phyloP scores from a whole-genome alignment of 2,329 filamentous ascomycete genomes.

The Dactylellina cionopaga region DNA sequence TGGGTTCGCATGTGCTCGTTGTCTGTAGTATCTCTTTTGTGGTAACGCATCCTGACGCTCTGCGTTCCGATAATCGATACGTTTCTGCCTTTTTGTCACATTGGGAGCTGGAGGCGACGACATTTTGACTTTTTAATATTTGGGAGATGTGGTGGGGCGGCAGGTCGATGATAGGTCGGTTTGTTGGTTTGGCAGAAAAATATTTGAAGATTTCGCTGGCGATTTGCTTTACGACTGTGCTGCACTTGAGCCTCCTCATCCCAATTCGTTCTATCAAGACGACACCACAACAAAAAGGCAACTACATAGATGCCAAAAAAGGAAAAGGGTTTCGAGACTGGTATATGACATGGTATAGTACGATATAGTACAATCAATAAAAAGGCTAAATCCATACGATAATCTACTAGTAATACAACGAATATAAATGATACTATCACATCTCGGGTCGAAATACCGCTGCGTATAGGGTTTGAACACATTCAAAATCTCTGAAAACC shows the following conservation, averaged over 20 bases:
- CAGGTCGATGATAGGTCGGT: not conserved
- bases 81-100: constrained; percentile 43
- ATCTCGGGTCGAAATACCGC: no score
- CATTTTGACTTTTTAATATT: constrained; percentile 27
- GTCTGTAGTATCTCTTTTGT: constrained; percentile 94
- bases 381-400: not conserved
- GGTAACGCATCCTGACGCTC: constrained; percentile 67
- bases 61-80: constrained; percentile 45
- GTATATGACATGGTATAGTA: not conserved
- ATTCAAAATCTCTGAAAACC: not conserved
- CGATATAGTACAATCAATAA: no score
- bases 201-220: constrained; percentile 16
- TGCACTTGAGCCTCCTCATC: not conserved
- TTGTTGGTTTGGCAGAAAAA: constrained; percentile 25
- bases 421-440: constrained; percentile 14
- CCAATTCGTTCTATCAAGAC: not conserved
- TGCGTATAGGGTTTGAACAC: not conserved
- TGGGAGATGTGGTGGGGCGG: not conserved
- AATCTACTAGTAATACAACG: constrained; percentile 41
- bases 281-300: not conserved
- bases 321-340: not conserved
- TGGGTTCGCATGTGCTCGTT: constrained; percentile 95
- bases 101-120: constrained; percentile 28
- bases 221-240: not conserved
- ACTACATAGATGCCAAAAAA: not conserved